A percentile compares a stretch with the other conserved stretches of the same genome.
Evolutionary conservation across 2,329 filamentous ascomycete genomes (phyloP).

Genomic region (Lasiodiplodia gonubiensis): DNA sequence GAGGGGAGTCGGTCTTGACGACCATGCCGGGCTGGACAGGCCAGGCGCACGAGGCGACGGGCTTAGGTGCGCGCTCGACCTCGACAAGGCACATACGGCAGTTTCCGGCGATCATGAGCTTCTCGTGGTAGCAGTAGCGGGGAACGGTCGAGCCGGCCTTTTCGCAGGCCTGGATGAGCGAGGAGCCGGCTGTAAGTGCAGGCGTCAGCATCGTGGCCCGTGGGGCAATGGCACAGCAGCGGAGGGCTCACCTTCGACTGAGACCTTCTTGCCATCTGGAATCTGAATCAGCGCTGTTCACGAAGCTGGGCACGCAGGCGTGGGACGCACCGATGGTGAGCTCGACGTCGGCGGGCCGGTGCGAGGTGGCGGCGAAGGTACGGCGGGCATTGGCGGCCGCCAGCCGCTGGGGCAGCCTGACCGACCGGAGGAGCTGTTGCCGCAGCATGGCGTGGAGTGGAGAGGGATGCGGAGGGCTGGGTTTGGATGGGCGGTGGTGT

Average conservation of each 20-base stretch:
- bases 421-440: slow-evolving; percentile 67
- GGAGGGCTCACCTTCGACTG: slow-evolving; percentile 77
- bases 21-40: slow-evolving; percentile 98
- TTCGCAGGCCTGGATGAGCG: slow-evolving; percentile 98
- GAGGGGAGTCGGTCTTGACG: slow-evolving; percentile 95
- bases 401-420: slow-evolving; percentile 61
- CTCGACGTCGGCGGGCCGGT: slow-evolving; percentile 89
- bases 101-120: slow-evolving; percentile 98
- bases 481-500: slow-evolving; percentile 18
- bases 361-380: slow-evolving; percentile 80
- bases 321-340: slow-evolving; percentile 81
- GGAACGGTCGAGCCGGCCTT: slow-evolving; percentile 92
- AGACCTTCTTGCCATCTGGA: slow-evolving; percentile 95
- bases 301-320: slow-evolving; percentile 32
- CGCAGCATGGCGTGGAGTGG: slow-evolving; percentile 60
- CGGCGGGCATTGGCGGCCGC: slow-evolving; percentile 62
- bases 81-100: slow-evolving; percentile 99
- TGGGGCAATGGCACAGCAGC: slow-evolving; percentile 27
- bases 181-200: slow-evolving; percentile 76
- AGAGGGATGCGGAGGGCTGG: slow-evolving; percentile 20
- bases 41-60: slow-evolving; percentile 98
- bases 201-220: slow-evolving; percentile 36
- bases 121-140: slow-evolving; percentile 99
- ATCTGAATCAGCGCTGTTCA: slow-evolving; percentile 31
- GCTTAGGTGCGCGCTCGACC: slow-evolving; percentile 94